Percentiles rank a stretch among this genome's conserved stretches.
phyloP scores from a whole-genome alignment of 495 filamentous ascomycete species.

The Aspergillus sclerotiicarbonarius region DNA sequence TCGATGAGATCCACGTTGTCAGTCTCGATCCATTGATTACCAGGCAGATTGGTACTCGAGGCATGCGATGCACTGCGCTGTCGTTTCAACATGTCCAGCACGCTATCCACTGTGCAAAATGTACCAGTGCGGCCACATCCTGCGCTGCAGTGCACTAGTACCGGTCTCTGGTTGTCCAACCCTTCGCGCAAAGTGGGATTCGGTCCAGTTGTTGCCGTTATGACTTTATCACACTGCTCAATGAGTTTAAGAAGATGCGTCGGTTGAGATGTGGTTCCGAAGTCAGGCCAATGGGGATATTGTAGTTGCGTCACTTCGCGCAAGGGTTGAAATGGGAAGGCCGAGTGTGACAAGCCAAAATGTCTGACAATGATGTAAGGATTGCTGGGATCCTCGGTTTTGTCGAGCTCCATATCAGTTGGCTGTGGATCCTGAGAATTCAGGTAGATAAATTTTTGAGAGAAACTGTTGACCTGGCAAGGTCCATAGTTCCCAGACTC shows the following conservation, averaged over 20 bases:
- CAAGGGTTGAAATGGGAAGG: slow-evolving; percentile 78
- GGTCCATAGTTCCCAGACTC: slow-evolving; percentile 73
- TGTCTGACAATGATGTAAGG: slow-evolving; percentile 83
- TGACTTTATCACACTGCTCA: slow-evolving; percentile 70
- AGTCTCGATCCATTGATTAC: slow-evolving; percentile 51
- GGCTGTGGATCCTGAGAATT: slow-evolving; percentile 41
- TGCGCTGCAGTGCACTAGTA: slow-evolving; percentile 92
- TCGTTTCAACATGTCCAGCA: slow-evolving; percentile 87
- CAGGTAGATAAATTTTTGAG: slow-evolving; percentile 76
- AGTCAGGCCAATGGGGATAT: slow-evolving; percentile 93
- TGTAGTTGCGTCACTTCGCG: slow-evolving; percentile 95
- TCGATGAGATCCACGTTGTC: slow-evolving; percentile 74
- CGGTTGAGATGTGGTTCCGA: slow-evolving; percentile 88
- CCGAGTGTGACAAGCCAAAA: slow-evolving; percentile 75
- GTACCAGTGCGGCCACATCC: slow-evolving; percentile 94
- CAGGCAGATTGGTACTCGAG: slow-evolving; percentile 19
- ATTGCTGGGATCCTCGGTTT: slow-evolving; percentile 42
- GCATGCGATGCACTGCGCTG: slow-evolving; percentile 47
- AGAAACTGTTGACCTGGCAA: slow-evolving; percentile 71
- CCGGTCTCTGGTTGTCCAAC: slow-evolving; percentile 61
- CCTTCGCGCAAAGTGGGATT: slow-evolving; percentile 46
- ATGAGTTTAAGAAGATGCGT: slow-evolving; percentile 81
- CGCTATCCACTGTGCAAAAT: slow-evolving; percentile 94
- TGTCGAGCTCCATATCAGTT: slow-evolving; percentile 10
- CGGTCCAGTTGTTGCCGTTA: slow-evolving; percentile 32